Evolutionary conservation across 495 filamentous ascomycete species (phyloP).

Genomic region (Lasiosphaeria miniovina): DNA sequence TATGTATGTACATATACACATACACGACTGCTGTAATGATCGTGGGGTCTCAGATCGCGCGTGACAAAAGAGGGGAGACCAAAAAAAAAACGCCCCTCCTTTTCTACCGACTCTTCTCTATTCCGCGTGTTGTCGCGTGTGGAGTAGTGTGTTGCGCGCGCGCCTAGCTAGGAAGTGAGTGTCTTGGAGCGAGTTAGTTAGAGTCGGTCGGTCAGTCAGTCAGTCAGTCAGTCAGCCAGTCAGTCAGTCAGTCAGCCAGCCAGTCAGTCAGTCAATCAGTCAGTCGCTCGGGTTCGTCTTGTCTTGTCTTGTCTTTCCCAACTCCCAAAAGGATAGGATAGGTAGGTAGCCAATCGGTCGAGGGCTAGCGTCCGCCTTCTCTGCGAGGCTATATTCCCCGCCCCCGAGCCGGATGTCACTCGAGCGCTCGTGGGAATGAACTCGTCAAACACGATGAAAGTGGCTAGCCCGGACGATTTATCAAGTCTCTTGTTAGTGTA

Average conservation of each 20-base stretch:
- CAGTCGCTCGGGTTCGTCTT: too few species aligned
- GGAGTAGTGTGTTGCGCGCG: too few species aligned
- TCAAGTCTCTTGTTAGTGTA: too few species aligned
- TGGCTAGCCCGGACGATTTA: too few species aligned
- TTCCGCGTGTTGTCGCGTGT: background rate
- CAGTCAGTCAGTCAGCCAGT: background rate
- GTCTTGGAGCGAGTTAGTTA: background rate
- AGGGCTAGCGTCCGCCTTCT: background rate
- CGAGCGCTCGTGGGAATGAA: too few species aligned
- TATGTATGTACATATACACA: background rate
- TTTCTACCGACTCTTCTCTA: background rate
- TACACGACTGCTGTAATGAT: slow-evolving; percentile 1
- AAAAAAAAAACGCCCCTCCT: background rate
- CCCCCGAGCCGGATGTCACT: too few species aligned
- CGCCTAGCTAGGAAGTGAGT: too few species aligned
- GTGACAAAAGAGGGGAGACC: background rate
- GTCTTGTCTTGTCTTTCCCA: too few species aligned
- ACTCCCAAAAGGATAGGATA: too few species aligned
- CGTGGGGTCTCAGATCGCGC: slow-evolving; percentile 4
- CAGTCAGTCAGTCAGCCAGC: slow-evolving; percentile 1
- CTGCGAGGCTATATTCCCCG: background rate
- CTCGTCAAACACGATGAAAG: too few species aligned
- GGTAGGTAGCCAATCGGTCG: too few species aligned
- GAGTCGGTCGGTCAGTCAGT: slow-evolving; percentile 1
- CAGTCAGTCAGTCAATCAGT: slow-evolving; percentile 1